Evolutionary conservation across 768 basidiomycete species (phyloP), one percentile per base, ranked within the genome.

Genomic region (Pleurotus ostreatus): DNA sequence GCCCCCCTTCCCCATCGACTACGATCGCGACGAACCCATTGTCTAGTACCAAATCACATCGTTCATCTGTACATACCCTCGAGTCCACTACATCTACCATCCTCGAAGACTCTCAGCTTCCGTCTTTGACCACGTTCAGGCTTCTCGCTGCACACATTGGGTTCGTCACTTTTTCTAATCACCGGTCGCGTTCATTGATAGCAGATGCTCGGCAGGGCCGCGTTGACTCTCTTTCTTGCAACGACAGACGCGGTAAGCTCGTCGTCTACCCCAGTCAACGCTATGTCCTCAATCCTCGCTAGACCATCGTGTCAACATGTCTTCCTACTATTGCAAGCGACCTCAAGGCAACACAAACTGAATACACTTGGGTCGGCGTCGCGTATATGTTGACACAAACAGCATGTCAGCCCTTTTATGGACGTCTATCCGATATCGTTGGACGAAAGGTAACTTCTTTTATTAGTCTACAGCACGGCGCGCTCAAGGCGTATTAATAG

Each of bases 381-480:
- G 79, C 88, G 13, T 94, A 94, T 63, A 82, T 93, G 80, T 79
- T 93, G 56, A 90, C 90, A 1, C 91, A 93, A 63, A 93, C 91
- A 0, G 89, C 88, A 23, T 86, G 85, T 59, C 91, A 94, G 64
- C 91, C 91, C 26, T 70, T 94, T 22, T 93, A 92, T 64, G 91
- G 88, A 53, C 82, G 81, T 63, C 69, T 93, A 40, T 91, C 90
- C 53, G 89, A 92, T 70, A 78, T 92, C 43, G 71, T 87, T 53
- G 92, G 92, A 26, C 79, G 91, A 46, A 92, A 87, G 80, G 92
- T 90, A 43, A 26, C 59, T 59, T 57, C 56, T 56, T 51, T 57
- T 57, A 55, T 2, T 44, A 46, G 30, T 30, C 25, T 41, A n/a
- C 23, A 13, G 30, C 5, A n/a, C 20, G 47, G 16, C 38, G 49